Percentiles rank a stretch among this genome's conserved stretches.
Conservation (phyloP, 345 rosid genomes). For the Rhodamnia rubescens region DNA sequence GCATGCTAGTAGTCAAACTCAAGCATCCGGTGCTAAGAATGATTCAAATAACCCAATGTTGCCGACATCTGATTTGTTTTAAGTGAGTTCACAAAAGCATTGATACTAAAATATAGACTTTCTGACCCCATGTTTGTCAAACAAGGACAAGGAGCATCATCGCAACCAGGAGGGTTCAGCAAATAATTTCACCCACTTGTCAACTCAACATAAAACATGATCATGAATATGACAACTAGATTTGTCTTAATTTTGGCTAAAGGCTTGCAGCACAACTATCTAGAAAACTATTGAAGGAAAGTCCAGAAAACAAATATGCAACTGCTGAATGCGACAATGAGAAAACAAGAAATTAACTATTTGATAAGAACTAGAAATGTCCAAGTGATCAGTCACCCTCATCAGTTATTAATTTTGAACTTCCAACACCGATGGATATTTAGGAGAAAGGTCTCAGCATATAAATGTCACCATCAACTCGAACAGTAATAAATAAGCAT, state of each 20-base stretch:
- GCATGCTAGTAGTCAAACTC: not conserved
- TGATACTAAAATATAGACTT: not conserved
- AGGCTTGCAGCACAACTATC: not conserved
- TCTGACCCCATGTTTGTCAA: not conserved
- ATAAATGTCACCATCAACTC: not conserved
- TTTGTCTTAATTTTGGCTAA: not conserved
- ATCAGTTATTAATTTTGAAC: not conserved
- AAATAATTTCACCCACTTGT: not conserved
- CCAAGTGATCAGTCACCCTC: not conserved
- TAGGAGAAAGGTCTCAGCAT: not conserved
- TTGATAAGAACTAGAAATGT: not conserved
- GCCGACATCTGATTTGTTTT: not conserved
- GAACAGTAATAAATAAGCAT: not conserved
- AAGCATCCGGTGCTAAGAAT: not conserved
- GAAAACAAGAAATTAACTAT: not conserved
- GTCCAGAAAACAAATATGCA: not conserved
- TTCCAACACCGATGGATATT: not conserved
- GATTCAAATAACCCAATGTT: not conserved
- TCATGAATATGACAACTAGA: not conserved
- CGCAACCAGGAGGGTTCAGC: not conserved
- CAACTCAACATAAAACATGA: not conserved
- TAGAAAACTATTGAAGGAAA: not conserved
- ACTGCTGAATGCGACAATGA: not conserved
- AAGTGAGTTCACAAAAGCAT: not conserved
- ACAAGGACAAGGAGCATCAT: not conserved